These are phyloP conservation scores for Chrysoporthe deuterocubensis DNA, from an alignment of 2,329 filamentous ascomycete species.

Conservation along the genomic window DNA sequence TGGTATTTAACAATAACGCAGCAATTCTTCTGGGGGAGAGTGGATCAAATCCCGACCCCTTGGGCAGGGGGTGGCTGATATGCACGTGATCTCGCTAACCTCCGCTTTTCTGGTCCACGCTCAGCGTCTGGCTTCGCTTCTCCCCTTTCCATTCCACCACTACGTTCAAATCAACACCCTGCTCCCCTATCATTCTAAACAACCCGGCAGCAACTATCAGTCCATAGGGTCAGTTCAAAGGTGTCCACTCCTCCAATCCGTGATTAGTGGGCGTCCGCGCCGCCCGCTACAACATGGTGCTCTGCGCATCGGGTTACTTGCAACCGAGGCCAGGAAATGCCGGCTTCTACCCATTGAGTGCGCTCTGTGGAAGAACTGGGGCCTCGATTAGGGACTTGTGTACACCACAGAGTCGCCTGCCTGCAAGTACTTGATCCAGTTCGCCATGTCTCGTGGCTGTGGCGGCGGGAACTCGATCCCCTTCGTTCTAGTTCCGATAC, in stretches of 20 bases:
- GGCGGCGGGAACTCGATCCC: constrained; percentile 21
- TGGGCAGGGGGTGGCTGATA: too few relatives aligned
- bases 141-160: not conserved
- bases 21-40: too few relatives aligned
- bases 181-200: not conserved
- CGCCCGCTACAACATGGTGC: constrained; percentile 8
- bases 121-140: not conserved
- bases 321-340: constrained; percentile 20
- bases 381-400: constrained; percentile 19
- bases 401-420: constrained; percentile 12
- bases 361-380: constrained; percentile 24
- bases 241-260: constrained; percentile 18
- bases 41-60: too few relatives aligned
- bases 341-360: constrained; percentile 23
- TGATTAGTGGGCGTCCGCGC: constrained; percentile 20
- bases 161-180: not conserved
- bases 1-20: too few relatives aligned
- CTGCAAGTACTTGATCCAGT: constrained; percentile 12
- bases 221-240: constrained; percentile 25
- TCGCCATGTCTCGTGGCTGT: constrained; percentile 10
- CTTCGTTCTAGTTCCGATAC: not conserved
- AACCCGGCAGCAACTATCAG: not conserved
- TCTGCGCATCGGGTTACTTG: constrained; percentile 12
- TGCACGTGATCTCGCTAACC: not conserved
- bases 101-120: not conserved